A percentile compares a stretch with the other conserved stretches of the same genome.
These are phyloP conservation scores for Colletotrichum costaricense DNA, from an alignment of 2,329 filamentous ascomycete genomes.

Conservation along the genomic window DNA sequence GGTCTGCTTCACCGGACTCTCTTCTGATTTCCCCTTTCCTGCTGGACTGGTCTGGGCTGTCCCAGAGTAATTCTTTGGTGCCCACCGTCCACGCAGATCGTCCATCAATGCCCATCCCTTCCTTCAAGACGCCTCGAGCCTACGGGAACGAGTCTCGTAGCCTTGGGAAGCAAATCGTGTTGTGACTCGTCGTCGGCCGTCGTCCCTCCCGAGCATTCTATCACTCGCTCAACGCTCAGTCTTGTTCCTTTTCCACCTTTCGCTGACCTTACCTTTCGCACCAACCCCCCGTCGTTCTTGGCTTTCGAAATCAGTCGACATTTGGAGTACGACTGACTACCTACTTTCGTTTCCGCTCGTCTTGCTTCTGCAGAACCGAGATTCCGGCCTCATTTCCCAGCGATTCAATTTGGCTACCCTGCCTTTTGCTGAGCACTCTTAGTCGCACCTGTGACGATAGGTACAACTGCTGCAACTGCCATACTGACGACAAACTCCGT, in stretches of 20 bases:
- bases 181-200: background rate
- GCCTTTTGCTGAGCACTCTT: background rate
- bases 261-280: background rate
- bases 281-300: background rate
- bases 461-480: background rate
- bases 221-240: background rate
- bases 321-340: background rate
- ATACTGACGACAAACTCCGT: background rate
- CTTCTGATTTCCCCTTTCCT: constrained; percentile 11
- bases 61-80: constrained; percentile 13
- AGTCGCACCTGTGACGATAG: background rate
- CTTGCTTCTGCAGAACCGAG: background rate
- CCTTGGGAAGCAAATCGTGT: background rate
- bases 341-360: constrained; percentile 23
- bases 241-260: constrained; percentile 20
- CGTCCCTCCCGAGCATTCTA: background rate
- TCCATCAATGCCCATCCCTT: constrained; percentile 17
- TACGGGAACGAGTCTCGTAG: too few relatives aligned
- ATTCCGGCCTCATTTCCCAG: background rate
- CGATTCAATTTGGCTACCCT: background rate
- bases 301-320: constrained; percentile 4
- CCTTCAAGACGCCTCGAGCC: too few relatives aligned
- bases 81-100: constrained; percentile 14
- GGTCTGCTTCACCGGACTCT: constrained; percentile 1
- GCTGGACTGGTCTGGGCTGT: background rate